phyloP scores from a whole-genome alignment of 2,329 filamentous ascomycete genomes.

The Dichotomopilus funicola region DNA sequence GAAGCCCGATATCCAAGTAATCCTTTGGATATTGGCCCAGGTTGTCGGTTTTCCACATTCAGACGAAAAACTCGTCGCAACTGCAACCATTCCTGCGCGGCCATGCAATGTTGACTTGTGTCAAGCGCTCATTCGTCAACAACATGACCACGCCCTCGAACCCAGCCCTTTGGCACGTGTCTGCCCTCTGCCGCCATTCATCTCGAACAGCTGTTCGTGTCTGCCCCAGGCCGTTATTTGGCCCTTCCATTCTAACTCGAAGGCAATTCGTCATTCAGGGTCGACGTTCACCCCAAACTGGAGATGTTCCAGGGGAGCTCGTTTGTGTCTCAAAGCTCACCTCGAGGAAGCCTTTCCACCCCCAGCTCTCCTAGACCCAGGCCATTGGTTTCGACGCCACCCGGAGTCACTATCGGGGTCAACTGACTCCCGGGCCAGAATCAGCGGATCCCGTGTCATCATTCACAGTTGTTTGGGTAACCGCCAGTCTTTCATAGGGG shows the following conservation, averaged over 20 bases:
- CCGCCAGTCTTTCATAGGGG: no score
- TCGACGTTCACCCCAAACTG: no score
- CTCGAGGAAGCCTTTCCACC: no score
- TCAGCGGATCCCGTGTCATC: no score
- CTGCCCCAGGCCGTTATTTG: background rate
- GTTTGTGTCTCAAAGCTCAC: no score
- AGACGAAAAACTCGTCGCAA: constrained; percentile 15
- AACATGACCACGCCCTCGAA: constrained; percentile 15
- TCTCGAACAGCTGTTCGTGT: constrained; percentile 2
- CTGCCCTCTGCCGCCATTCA: constrained; percentile 6
- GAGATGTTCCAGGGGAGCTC: no score
- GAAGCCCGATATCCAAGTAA: constrained; percentile 2
- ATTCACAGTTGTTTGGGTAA: no score
- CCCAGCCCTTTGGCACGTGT: constrained; percentile 16
- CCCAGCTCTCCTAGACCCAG: no score
- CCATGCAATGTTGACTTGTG: constrained; percentile 24
- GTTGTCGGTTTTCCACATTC: constrained; percentile 12
- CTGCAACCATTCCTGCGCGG: constrained; percentile 17
- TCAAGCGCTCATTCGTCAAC: constrained; percentile 24
- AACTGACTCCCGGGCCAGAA: no score
- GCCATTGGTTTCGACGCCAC: no score
- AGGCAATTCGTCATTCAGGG: no score
- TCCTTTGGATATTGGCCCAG: constrained; percentile 16
- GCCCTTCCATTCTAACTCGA: background rate
- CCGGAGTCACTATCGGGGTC: no score